Evolutionary conservation across 2,329 filamentous ascomycete species (phyloP).

Genomic region (Ophiostoma angusticollis): DNA sequence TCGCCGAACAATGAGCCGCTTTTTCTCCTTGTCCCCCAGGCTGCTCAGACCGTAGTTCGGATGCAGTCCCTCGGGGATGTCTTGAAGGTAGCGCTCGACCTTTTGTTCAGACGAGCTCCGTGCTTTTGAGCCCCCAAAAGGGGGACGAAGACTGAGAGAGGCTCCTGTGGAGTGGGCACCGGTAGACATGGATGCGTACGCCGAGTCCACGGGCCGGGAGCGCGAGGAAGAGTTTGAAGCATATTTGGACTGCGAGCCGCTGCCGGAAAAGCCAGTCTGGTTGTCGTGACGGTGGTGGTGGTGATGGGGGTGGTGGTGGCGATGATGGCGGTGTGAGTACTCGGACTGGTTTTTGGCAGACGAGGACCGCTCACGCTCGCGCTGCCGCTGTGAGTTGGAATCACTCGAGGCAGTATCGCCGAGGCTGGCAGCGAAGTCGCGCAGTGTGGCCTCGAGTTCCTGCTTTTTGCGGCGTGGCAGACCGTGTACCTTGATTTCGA

Average conservation of each 20-base stretch:
- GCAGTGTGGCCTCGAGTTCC: constrained; percentile 61
- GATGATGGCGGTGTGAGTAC: no score
- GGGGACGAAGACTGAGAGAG: constrained; percentile 26
- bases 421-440: constrained; percentile 55
- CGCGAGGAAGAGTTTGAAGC: constrained; percentile 41
- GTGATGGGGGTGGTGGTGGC: constrained; percentile 18
- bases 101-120: constrained; percentile 41
- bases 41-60: constrained; percentile 37
- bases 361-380: constrained; percentile 30
- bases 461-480: constrained; percentile 59
- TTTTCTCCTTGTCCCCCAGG: constrained; percentile 62
- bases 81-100: constrained; percentile 56
- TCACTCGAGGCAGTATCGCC: constrained; percentile 31
- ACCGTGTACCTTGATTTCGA: constrained; percentile 70
- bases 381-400: constrained; percentile 26
- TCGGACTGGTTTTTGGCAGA: constrained; percentile 17
- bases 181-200: constrained; percentile 55
- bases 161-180: constrained; percentile 33
- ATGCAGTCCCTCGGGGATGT: constrained; percentile 58
- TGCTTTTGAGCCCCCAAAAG: constrained; percentile 21
- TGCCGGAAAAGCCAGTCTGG: constrained; percentile 24
- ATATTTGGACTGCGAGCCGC: constrained; percentile 36
- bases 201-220: constrained; percentile 44
- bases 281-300: background rate
- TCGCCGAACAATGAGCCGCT: constrained; percentile 62